Percentiles rank a stretch among this genome's conserved stretches.
These are phyloP conservation scores for Eucalyptus pauciflora DNA, from an alignment of 345 rosid species.

Conservation along the genomic window DNA sequence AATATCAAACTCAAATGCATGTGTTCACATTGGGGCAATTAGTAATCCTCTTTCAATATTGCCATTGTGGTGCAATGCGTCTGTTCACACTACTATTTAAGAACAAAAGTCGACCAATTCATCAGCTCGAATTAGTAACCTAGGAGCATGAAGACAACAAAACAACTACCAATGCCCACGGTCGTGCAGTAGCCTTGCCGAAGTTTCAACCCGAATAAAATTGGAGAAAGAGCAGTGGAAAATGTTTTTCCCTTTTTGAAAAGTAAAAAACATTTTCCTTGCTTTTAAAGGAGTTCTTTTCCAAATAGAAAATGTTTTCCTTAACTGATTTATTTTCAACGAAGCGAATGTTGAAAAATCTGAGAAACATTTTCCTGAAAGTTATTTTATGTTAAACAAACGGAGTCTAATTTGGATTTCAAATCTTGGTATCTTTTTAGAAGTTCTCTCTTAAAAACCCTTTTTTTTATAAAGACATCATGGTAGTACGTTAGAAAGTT, in stretches of 20 bases:
- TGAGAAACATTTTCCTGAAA: accelerated
- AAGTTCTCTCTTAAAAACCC: accelerated
- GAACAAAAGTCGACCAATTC: background rate
- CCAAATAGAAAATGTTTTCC: accelerated
- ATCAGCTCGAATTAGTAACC: background rate
- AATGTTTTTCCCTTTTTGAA: too few species aligned
- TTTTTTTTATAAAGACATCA: background rate
- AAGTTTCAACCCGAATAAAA: background rate
- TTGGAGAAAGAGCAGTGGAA: too few species aligned
- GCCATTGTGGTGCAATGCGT: too few species aligned
- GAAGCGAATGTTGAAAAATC: accelerated
- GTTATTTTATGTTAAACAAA: too few species aligned
- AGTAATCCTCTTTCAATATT: too few species aligned
- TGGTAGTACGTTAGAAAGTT: accelerated
- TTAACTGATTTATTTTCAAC: accelerated
- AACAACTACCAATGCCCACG: background rate
- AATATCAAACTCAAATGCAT: background rate
- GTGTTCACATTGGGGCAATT: background rate
- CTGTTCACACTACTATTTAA: too few species aligned
- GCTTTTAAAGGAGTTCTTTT: too few species aligned
- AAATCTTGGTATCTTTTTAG: accelerated
- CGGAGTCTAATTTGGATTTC: background rate
- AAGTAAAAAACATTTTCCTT: too few species aligned
- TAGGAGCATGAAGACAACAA: background rate
- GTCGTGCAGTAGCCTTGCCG: background rate